Percentiles rank a stretch among this genome's conserved stretches.
Conservation (phyloP, 495 filamentous ascomycete genomes). For the Amorphotheca resinae region DNA sequence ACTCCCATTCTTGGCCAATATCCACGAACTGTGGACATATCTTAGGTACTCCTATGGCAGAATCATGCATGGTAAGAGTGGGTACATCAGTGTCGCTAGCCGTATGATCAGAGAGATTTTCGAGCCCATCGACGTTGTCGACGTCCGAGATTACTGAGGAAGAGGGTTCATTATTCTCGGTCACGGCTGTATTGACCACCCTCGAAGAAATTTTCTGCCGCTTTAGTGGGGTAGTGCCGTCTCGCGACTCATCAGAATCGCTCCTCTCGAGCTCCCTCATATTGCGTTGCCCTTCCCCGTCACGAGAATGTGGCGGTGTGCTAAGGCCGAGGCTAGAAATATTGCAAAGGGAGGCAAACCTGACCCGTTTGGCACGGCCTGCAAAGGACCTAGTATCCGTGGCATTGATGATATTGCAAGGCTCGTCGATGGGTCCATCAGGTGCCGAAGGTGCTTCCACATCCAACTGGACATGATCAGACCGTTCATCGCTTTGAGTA, state of each 20-base stretch:
- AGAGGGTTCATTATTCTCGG: not conserved
- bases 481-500: not conserved
- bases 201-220: not conserved
- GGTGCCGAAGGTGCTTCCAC: not conserved
- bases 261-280: not conserved
- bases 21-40: not conserved
- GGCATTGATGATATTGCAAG: not conserved
- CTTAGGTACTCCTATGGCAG: not conserved
- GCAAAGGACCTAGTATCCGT: not conserved
- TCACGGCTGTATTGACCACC: not conserved
- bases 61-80: not conserved
- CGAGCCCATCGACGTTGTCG: not conserved
- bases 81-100: not conserved
- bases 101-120: not conserved
- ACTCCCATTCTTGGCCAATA: not conserved
- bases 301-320: not conserved
- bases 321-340: not conserved
- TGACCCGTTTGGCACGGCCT: not conserved
- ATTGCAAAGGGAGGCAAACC: not conserved
- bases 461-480: not conserved
- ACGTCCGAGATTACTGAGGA: not conserved
- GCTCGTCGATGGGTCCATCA: not conserved
- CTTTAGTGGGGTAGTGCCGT: not conserved
- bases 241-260: not conserved
- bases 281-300: not conserved